Base-by-base conservation (phyloP, 164 flowering plant genomes). In the Cinnamomum micranthum region DNA sequence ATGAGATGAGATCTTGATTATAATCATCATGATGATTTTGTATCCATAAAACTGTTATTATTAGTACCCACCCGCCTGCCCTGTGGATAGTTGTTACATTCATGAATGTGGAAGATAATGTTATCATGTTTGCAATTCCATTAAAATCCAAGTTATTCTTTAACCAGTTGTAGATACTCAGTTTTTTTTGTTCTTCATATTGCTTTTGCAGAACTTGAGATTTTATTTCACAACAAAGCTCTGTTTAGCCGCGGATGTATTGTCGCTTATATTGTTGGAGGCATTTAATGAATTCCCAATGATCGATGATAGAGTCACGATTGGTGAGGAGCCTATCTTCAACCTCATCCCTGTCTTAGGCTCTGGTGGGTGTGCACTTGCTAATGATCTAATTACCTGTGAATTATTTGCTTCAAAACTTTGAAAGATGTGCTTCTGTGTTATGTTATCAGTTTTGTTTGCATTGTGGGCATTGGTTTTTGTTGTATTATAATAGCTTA, bases 321-420 rank as follows among this genome's bases (percentile, higher is more conserved):
- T 50, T 19, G 77, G 75, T 35, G 64, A 76, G 51, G 83, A 78
- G 50, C 86, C 89, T 28, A 73, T 90, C 23, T 87, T 93, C 80
- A 95, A 85, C 81, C 78, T 90, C 7, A 81, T 95, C 79, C 99
- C 99, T 20, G 97, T 92, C 71, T 27, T 91, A 23, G 97, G 92
- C 72, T 78, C 92, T 62, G 98, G 99, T 70, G 81, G 78, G 62
- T 85, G 90, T 47, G 81, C 93, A 12, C 76, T 86, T 64, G 81
- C 90, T 84, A 85, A 85, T 77, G 90, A 91, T 75, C 25, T 91
- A 59, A 75, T 93, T 78, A 87, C 97, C 6, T 91, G 98, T 72
- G 98, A 95, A 77, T 75, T 93, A 63, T 86, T 95, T 72, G 92
- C 98, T 33, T 69, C 85, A 20, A 83, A 80, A 52, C 65, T 62